These are phyloP conservation scores for Fomes fomentarius DNA, from an alignment of 1,284 basidiomycete species.

Conservation along the genomic window DNA sequence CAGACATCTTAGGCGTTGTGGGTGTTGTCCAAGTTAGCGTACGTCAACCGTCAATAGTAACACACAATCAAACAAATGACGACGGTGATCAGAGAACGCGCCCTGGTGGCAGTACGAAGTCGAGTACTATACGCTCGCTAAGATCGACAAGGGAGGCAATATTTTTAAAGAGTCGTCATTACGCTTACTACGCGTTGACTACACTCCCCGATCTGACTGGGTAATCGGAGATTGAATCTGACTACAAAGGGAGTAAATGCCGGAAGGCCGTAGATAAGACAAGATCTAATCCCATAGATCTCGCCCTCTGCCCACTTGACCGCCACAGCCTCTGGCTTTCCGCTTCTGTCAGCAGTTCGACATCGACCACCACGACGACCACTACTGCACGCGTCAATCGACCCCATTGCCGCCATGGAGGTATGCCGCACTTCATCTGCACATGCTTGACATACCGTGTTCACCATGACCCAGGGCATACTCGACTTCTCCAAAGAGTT, in stretches of 20 bases:
- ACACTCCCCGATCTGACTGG: background rate
- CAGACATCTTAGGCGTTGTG: background rate
- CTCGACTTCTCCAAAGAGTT: conserved; percentile 39
- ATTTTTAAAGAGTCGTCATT: background rate
- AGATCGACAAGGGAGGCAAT: background rate
- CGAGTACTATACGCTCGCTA: background rate
- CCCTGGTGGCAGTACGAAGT: conserved; percentile 13
- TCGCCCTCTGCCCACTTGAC: conserved; percentile 46
- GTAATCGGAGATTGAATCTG: conserved; percentile 17
- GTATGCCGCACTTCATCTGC: conserved; percentile 24
- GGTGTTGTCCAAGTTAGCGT: background rate
- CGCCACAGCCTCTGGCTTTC: conserved; percentile 28
- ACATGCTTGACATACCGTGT: background rate
- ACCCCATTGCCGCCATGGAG: conserved; percentile 40
- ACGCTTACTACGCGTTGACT: conserved; percentile 8
- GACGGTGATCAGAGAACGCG: conserved; percentile 5
- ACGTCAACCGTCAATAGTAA: conserved; percentile 2
- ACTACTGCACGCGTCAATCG: conserved; percentile 29
- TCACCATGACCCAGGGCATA: conserved; percentile 30
- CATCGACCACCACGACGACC: conserved; percentile 33
- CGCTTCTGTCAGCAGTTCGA: conserved; percentile 32
- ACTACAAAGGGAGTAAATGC: conserved; percentile 5
- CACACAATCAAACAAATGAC: conserved; percentile 17
- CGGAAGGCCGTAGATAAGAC: conserved; percentile 17
- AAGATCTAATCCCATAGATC: conserved; percentile 29